These are phyloP conservation scores for Phallus indusiatus DNA, from an alignment of 768 basidiomycete genomes.

Conservation along the genomic window DNA sequence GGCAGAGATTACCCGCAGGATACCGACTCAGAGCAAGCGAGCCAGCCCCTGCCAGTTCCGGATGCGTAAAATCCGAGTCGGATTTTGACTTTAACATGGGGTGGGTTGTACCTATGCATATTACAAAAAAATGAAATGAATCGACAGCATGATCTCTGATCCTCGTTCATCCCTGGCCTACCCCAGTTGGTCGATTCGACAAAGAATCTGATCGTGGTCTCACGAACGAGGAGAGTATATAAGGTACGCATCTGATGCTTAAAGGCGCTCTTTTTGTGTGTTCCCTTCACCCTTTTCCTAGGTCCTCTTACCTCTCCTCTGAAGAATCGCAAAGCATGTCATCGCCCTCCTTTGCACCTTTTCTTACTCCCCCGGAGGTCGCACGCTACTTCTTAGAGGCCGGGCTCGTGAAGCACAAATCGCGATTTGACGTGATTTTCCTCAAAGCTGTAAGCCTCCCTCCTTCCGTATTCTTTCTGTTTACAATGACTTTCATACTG, in stretches of 20 bases:
- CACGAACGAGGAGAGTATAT: not conserved
- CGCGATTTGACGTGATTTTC: slow-evolving; percentile 50
- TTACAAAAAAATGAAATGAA: not conserved
- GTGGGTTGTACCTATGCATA: not conserved
- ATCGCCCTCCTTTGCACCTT: slow-evolving; percentile 23
- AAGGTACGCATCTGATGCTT: not conserved
- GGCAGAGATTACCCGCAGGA: too few species aligned
- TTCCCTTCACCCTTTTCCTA: not conserved
- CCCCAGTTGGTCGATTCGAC: not conserved
- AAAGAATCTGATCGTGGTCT: not conserved
- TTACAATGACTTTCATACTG: not conserved
- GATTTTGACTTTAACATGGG: not conserved
- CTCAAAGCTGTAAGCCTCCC: slow-evolving; percentile 53
- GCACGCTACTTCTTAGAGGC: slow-evolving; percentile 46
- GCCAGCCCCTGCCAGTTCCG: too few species aligned
- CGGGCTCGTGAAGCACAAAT: slow-evolving; percentile 54
- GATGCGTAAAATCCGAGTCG: not conserved
- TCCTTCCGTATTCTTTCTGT: not conserved
- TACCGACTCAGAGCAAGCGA: too few species aligned
- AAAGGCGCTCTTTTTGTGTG: not conserved
- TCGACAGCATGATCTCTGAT: not conserved
- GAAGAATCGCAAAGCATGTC: not conserved
- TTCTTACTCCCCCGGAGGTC: slow-evolving; percentile 51
- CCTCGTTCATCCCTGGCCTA: too few species aligned
- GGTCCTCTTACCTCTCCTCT: not conserved